Evolutionary conservation across 208 protist genomes (phyloP).

Genomic region (Leishmania mexicana): DNA sequence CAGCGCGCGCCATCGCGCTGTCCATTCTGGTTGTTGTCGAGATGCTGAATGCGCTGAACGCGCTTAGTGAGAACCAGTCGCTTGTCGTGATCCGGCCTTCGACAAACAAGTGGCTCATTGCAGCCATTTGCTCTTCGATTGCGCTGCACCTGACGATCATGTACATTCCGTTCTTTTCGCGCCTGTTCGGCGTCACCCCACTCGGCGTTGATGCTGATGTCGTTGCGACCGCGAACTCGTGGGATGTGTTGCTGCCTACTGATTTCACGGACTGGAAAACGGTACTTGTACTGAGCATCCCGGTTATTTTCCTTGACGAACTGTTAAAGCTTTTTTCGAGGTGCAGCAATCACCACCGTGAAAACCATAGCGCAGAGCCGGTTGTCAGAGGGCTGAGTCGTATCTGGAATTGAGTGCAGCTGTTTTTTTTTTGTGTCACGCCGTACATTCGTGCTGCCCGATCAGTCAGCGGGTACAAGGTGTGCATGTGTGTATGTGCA

Average conservation of each 20-base stretch:
- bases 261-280: constrained; percentile 89
- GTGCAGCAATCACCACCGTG: constrained; percentile 16
- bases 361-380: background rate
- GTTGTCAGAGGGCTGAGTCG: background rate
- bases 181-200: constrained; percentile 86
- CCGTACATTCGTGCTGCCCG: background rate
- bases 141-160: constrained; percentile 92
- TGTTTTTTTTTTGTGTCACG: background rate
- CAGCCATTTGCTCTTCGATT: constrained; percentile 85
- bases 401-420: background rate
- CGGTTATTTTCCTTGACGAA: constrained; percentile 96
- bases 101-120: constrained; percentile 82
- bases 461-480: background rate
- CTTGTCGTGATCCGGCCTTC: constrained; percentile 67
- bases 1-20: constrained; percentile 87
- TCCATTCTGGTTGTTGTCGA: constrained; percentile 95
- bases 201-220: constrained; percentile 67
- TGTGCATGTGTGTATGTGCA: background rate
- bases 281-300: constrained; percentile 88
- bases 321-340: constrained; percentile 85
- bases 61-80: constrained; percentile 94
- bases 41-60: constrained; percentile 96
- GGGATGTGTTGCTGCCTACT: constrained; percentile 68
- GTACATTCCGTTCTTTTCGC: constrained; percentile 89
- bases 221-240: constrained; percentile 51